Conservation (phyloP, 768 basidiomycete species). For the Russula compacta region DNA sequence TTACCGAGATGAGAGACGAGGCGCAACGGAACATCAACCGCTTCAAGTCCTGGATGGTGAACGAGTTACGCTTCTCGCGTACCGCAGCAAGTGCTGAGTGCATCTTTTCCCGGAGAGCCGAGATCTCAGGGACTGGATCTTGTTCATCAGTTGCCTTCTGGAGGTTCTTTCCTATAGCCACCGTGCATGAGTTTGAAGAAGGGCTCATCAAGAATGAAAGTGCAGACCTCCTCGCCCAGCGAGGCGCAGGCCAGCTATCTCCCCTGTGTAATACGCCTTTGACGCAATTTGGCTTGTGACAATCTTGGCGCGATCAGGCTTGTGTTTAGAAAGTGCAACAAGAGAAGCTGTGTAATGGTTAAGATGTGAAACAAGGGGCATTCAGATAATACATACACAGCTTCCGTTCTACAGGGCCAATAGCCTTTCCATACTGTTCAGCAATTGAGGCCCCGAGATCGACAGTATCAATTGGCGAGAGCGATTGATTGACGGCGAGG, state of each 20-base stretch:
- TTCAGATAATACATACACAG: slow-evolving; percentile 42
- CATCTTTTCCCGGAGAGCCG: slow-evolving; percentile 60
- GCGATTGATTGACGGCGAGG: slow-evolving; percentile 62
- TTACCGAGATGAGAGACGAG: slow-evolving; percentile 62
- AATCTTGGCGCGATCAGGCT: slow-evolving; percentile 72
- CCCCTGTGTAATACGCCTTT: slow-evolving; percentile 85
- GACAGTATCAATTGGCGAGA: slow-evolving; percentile 60
- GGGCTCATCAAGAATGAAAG: background rate
- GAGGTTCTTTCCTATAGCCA: slow-evolving; percentile 41
- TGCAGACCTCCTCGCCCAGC: slow-evolving; percentile 55
- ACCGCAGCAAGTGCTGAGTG: slow-evolving; percentile 58
- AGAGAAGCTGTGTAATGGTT: slow-evolving; percentile 39
- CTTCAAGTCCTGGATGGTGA: slow-evolving; percentile 77
- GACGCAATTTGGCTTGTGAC: slow-evolving; percentile 81
- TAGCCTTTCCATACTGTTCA: slow-evolving; percentile 72
- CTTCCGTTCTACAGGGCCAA: slow-evolving; percentile 69
- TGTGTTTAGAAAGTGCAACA: slow-evolving; percentile 48
- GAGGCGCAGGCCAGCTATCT: slow-evolving; percentile 71
- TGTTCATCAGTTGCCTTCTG: slow-evolving; percentile 52
- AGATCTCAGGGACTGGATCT: slow-evolving; percentile 53
- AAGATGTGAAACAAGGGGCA: background rate
- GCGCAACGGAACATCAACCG: slow-evolving; percentile 82
- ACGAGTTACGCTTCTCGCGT: slow-evolving; percentile 55
- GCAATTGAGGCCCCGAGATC: slow-evolving; percentile 92
- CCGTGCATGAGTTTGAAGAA: background rate